Percentiles rank a stretch among this genome's conserved stretches.
phyloP scores from a whole-genome alignment of 2,329 filamentous ascomycete species.

The Neofusicoccum laricinum region DNA sequence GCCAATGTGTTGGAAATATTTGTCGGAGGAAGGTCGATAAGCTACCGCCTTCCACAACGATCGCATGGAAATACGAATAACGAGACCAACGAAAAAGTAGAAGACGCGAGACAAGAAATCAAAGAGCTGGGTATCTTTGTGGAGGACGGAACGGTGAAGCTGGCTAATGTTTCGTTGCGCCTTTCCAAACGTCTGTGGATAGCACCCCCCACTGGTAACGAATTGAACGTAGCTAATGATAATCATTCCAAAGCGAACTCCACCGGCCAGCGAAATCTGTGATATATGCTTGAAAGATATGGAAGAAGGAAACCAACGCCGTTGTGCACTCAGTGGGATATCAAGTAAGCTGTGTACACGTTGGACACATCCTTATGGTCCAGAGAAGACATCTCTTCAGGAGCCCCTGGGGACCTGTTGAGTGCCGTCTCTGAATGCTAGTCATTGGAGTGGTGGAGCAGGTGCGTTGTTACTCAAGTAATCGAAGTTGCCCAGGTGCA shows the following conservation, averaged over 20 bases:
- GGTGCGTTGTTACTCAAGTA: constrained; percentile 23
- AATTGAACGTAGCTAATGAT: neutral
- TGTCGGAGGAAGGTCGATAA: constrained; percentile 20
- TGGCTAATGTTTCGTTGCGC: constrained; percentile 1
- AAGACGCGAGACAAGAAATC: neutral
- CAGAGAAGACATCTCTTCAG: no score
- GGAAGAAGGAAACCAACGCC: neutral
- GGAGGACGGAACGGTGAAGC: constrained; percentile 15
- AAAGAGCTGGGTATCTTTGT: constrained; percentile 19
- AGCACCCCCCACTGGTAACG: neutral
- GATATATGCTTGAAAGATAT: neutral
- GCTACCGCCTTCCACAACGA: constrained; percentile 11
- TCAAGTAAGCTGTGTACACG: neutral
- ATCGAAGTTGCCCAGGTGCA: constrained; percentile 30
- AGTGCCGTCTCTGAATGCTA: neutral
- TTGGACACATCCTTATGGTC: neutral
- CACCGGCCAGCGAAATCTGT: neutral
- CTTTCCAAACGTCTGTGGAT: neutral
- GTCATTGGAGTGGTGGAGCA: neutral
- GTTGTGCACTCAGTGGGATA: neutral
- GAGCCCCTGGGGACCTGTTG: neutral
- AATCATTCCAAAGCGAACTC: neutral
- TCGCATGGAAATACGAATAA: neutral
- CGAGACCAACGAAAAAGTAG: neutral
- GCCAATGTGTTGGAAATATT: constrained; percentile 17